These are phyloP conservation scores for Erysimum cheiranthoides DNA, from an alignment of 345 rosid species.

Conservation along the genomic window DNA sequence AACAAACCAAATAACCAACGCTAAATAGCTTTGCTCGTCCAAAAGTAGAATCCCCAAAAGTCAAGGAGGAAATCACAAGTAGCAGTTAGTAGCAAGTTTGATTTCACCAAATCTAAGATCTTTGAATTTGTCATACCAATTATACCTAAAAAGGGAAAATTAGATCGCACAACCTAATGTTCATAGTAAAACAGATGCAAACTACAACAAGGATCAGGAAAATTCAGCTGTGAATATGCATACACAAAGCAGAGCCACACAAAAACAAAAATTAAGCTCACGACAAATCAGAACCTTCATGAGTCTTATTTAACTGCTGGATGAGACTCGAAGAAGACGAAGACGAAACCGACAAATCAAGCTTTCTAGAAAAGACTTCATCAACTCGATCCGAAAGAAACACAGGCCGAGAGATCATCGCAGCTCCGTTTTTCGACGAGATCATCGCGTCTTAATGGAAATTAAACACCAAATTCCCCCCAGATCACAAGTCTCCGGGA, in stretches of 20 bases:
- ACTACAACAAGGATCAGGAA: background rate
- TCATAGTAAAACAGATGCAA: background rate
- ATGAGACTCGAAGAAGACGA: conserved; percentile 55
- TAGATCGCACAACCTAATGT: conserved; percentile 26
- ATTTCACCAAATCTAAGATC: conserved; percentile 41
- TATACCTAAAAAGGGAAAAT: conserved; percentile 30
- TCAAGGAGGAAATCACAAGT: conserved; percentile 23
- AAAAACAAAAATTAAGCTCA: background rate
- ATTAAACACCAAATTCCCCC: conserved; percentile 28
- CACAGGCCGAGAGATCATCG: conserved; percentile 48
- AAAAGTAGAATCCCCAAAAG: conserved; percentile 34
- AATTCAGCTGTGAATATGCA: conserved; percentile 15
- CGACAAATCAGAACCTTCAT: conserved; percentile 43
- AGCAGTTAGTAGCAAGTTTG: conserved; percentile 34
- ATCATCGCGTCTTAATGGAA: conserved; percentile 53
- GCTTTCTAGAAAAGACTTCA: conserved; percentile 52
- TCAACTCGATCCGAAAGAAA: conserved; percentile 53
- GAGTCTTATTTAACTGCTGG: conserved; percentile 55
- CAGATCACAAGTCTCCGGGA: conserved; percentile 42
- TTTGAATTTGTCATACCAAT: conserved; percentile 12
- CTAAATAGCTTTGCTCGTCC: conserved; percentile 26
- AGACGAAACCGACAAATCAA: conserved; percentile 52
- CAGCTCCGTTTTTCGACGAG: conserved; percentile 60
- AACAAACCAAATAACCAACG: conserved; percentile 24
- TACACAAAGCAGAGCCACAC: background rate